Evolutionary conservation across 108 stramenopile species (phyloP), one percentile per base, ranked within the genome.

Genomic region (Skeletonema grethae): DNA sequence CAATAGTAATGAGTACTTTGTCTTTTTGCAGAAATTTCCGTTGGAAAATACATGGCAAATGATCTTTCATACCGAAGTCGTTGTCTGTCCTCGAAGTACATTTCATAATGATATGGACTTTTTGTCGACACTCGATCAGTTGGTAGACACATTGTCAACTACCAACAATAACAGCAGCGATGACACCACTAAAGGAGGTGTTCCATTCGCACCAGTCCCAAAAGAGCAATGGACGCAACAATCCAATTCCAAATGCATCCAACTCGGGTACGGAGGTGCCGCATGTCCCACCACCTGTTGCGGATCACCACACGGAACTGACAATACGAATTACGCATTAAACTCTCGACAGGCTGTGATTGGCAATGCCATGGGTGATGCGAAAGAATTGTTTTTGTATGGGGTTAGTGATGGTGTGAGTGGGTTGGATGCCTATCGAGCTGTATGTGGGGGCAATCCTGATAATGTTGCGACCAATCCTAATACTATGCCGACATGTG

Each of bases 21-120:
- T 82, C 12, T 82, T 82, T 48, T 65, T 82, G 8, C 80, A 82
- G 65, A 82, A 82, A 34, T 82, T 82, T 32, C 80, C 80, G 2
- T 65, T 82, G 0, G 64, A 82, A 41, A 48, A 63, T 24, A 65
- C 80, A 16, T 76, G 61, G 28, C 34, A 53, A 24, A 57, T 65
- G 55, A 57, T 82, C 35, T 82, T 72, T 15, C 80, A 82, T 41
- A 82, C 80, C n/a, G 80, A 82, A 55, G 75, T 82, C 1, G 43
- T 82, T 11, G 70, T 82, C 18, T 82, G 80, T 58, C 75, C 70
- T 7, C 53, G 70, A 29, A 57, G 59, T 7, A 48, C 48, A 6
- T 72, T 82, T 43, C 8, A 34, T 5, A 16, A 25, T 20, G 66
- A 78, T 50, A 13, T 10, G 50, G 69, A 43, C 10, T 78, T 78